Conservation (phyloP, 2,329 filamentous ascomycete genomes). For the Aspergillus cejpii region DNA sequence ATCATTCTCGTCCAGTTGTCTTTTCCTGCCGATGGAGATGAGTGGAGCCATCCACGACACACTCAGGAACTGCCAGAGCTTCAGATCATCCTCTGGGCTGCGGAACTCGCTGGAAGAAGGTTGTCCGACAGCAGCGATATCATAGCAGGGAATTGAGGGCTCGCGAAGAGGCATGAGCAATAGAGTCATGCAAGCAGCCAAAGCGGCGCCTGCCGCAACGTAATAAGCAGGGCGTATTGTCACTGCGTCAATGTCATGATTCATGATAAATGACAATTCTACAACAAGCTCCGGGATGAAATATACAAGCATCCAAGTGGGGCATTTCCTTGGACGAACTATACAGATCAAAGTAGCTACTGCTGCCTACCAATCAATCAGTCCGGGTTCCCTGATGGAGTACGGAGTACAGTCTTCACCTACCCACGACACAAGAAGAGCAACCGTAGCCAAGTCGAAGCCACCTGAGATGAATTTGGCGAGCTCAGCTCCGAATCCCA, state of each 20-base stretch:
- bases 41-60: conserved; percentile 76
- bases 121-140: conserved; percentile 55
- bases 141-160: conserved; percentile 46
- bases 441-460: conserved; percentile 13
- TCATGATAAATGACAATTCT: conserved; percentile 31
- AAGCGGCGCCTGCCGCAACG: conserved; percentile 36
- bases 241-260: conserved; percentile 8
- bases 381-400: conserved; percentile 9
- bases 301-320: conserved; percentile 34
- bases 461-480: conserved; percentile 21
- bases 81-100: conserved; percentile 71
- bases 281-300: conserved; percentile 31
- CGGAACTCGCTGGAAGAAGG: conserved; percentile 56
- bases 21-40: conserved; percentile 56
- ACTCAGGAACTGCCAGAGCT: conserved; percentile 74
- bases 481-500: conserved; percentile 33
- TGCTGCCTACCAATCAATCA: conserved; percentile 28
- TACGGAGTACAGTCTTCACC: conserved; percentile 18
- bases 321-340: conserved; percentile 39
- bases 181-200: conserved; percentile 49
- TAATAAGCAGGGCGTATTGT: conserved; percentile 20
- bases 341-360: conserved; percentile 31
- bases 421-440: conserved; percentile 36
- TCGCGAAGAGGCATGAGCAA: conserved; percentile 65
- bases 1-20: conserved; percentile 68